Evolutionary conservation across 495 filamentous ascomycete genomes (phyloP).

Genomic region (Penicillium crystallinum): DNA sequence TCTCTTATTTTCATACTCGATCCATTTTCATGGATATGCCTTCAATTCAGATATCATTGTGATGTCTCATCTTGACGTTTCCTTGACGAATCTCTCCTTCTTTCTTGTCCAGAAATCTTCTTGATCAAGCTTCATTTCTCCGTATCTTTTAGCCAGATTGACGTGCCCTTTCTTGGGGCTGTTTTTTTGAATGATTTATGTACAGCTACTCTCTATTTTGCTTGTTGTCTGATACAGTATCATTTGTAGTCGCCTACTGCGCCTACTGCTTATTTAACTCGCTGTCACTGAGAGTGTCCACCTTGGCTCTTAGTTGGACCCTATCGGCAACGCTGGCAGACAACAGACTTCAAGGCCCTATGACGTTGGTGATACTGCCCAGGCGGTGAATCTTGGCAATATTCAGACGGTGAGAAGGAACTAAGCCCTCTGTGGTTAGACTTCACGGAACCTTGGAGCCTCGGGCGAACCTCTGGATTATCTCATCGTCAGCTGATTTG

Average conservation of each 20-base stretch:
- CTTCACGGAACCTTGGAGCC: neutral
- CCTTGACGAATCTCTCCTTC: neutral
- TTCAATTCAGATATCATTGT: neutral
- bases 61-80: neutral
- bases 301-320: too few relatives aligned
- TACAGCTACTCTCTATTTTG: too few relatives aligned
- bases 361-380: neutral
- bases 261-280: too few relatives aligned
- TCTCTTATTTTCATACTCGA: neutral
- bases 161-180: neutral
- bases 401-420: neutral
- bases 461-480: neutral
- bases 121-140: neutral
- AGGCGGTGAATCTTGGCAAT: neutral
- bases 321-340: too few relatives aligned
- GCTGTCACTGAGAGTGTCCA: too few relatives aligned
- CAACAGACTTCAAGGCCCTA: too few relatives aligned
- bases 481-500: slow-evolving; percentile 1
- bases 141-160: neutral
- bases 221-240: too few relatives aligned
- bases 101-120: too few relatives aligned
- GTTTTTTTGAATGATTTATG: neutral
- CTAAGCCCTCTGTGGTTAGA: neutral
- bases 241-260: too few relatives aligned
- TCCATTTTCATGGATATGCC: neutral